Evolutionary conservation across 139 green algal genomes (phyloP), one percentile per base, ranked within the genome.

Genomic region (Chlamydomonas eustigma): DNA sequence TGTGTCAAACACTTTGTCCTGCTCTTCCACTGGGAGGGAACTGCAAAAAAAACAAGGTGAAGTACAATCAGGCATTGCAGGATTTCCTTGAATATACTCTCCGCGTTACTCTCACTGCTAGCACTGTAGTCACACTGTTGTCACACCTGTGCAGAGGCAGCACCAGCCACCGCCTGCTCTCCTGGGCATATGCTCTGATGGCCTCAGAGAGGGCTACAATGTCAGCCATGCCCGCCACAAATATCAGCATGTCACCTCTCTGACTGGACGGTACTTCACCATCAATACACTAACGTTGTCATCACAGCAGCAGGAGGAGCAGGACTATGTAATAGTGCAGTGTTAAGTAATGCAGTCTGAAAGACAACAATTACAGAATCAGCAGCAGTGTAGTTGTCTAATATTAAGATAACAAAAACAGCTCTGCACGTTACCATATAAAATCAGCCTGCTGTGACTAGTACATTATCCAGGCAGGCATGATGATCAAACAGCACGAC

Each of bases 1-100:
- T 58, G 70, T 70, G 33, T 83, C 77, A 78, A 86, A 86, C 63
- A 83, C 77, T 37, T 81, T 78, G 58, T 86, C 81, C 51, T 86
- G 81, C 31, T 75, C 77, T 71, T 86, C 81, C 32, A 76, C 73
- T 4, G 51, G 22, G 36, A 86, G 74, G 1, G 58, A 75, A 24
- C 79, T 81, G 76, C 33, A 52, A 22, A 30, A 1, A 5, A 70
- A 1, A 67, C 39, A 66, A n/a, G n/a, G n/a, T n/a, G 3, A 75
- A 63, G 3, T n/a, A 39, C 36, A 2, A 50, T 64, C n/a, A 28
- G 50, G 22, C 18, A 28, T 18, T 24, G 24, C 50, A 63, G 22
- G 24, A 18, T 28, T 24, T 28, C n/a, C n/a, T n/a, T n/a, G n/a
- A n/a, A n/a, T n/a, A n/a, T n/a, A n/a, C n/a, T n/a, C n/a, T n/a